Percentiles rank a stretch among this genome's conserved stretches.
Conservation (phyloP, 768 basidiomycete genomes). For the Termitomyces bulborhizus region DNA sequence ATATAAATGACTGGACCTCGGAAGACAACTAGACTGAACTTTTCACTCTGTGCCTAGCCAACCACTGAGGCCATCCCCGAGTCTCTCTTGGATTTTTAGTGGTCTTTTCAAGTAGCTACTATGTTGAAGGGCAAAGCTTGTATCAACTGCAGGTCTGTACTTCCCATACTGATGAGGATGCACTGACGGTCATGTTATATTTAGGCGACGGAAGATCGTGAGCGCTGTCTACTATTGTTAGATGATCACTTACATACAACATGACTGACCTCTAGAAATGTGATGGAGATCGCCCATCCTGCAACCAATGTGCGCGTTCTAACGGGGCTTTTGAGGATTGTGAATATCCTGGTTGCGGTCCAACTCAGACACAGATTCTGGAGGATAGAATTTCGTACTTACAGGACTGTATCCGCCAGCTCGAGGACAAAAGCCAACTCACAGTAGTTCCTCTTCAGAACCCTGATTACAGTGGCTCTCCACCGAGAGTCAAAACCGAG, state of each 20-base stretch:
- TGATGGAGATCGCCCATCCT: conserved; percentile 44
- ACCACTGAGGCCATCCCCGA: background rate
- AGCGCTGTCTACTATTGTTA: background rate
- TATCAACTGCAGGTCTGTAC: conserved; percentile 41
- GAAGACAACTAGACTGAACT: background rate
- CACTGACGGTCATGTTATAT: background rate
- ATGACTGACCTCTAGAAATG: conserved; percentile 34
- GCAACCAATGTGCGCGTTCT: conserved; percentile 41
- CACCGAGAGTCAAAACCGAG: background rate
- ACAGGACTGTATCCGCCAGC: conserved; percentile 34
- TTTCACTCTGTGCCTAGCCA: conserved; percentile 27
- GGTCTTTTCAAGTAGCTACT: conserved; percentile 57
- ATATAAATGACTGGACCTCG: background rate
- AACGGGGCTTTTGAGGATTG: conserved; percentile 41
- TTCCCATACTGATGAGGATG: background rate
- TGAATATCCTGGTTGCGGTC: conserved; percentile 44
- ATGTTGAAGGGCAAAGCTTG: conserved; percentile 38
- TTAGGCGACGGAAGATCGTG: conserved; percentile 48
- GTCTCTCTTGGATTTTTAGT: conserved; percentile 40
- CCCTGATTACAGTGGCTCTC: conserved; percentile 8
- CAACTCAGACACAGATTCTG: conserved; percentile 37
- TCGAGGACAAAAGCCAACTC: conserved; percentile 24
- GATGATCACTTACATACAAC: background rate
- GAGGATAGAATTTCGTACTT: conserved; percentile 41
- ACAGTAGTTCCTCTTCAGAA: conserved; percentile 4